These are phyloP conservation scores for Hamamelis virginiana DNA, from an alignment of 164 flowering plant genomes.

Conservation along the genomic window DNA sequence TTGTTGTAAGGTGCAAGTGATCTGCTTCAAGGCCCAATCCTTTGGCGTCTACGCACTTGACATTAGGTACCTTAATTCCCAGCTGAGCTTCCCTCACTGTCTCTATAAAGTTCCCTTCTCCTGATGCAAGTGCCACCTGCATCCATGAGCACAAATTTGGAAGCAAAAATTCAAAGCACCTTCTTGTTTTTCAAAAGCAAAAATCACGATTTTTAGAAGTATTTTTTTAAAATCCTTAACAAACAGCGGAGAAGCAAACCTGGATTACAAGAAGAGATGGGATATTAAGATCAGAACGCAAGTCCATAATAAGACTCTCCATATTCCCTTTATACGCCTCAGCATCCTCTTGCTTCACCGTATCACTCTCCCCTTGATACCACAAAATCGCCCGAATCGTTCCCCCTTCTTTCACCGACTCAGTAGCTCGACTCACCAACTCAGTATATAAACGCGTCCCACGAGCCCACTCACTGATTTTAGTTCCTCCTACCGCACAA, in stretches of 20 bases:
- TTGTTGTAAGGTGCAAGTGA: constrained; percentile 37
- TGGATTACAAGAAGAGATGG: constrained; percentile 27
- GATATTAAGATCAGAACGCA: constrained; percentile 30
- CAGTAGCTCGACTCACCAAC: constrained; percentile 24
- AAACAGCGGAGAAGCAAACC: constrained; percentile 11
- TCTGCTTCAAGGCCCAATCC: constrained; percentile 39
- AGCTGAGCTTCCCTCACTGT: constrained; percentile 32
- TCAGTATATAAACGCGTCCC: constrained; percentile 21
- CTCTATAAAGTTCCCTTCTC: constrained; percentile 24
- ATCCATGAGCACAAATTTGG: neutral
- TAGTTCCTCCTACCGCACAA: constrained; percentile 40
- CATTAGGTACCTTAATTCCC: constrained; percentile 29
- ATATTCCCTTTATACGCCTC: constrained; percentile 22
- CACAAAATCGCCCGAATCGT: constrained; percentile 30
- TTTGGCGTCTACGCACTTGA: constrained; percentile 42
- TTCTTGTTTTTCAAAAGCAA: neutral
- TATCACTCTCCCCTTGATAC: constrained; percentile 53
- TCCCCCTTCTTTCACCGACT: constrained; percentile 24
- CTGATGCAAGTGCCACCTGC: constrained; percentile 32
- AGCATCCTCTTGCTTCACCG: constrained; percentile 18
- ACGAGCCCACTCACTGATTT: constrained; percentile 26
- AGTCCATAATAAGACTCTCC: constrained; percentile 21
- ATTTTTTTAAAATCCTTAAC: too few relatives aligned
- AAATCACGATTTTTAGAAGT: too few relatives aligned
- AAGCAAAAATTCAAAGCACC: too few relatives aligned